These are phyloP conservation scores for Colletotrichum gigasporum DNA, from an alignment of 2,329 filamentous ascomycete genomes.

Conservation along the genomic window DNA sequence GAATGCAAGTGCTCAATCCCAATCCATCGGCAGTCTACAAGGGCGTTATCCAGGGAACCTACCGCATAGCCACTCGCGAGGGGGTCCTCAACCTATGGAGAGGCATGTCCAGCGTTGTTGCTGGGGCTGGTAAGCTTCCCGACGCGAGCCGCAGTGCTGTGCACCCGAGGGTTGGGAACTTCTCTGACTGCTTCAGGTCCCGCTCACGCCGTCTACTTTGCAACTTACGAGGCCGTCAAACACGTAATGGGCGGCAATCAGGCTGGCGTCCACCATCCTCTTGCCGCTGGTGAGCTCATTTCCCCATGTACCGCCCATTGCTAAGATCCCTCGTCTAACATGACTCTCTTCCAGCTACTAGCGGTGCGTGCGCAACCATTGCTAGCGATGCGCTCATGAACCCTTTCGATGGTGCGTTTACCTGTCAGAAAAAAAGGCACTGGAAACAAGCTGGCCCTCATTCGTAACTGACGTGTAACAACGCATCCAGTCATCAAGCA, in stretches of 20 bases:
- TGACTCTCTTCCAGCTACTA: conserved; percentile 70
- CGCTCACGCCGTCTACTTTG: conserved; percentile 97
- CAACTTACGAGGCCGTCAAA: conserved; percentile 97
- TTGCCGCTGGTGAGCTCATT: conserved; percentile 81
- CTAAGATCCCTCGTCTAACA: neutral
- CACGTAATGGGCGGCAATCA: conserved; percentile 94
- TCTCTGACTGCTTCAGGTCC: conserved; percentile 70
- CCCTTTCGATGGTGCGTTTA: conserved; percentile 91
- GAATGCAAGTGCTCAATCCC: conserved; percentile 96
- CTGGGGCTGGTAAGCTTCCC: conserved; percentile 81
- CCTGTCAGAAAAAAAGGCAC: too few species aligned
- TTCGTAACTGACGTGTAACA: conserved; percentile 7
- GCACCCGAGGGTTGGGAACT: neutral
- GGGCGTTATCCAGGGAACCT: conserved; percentile 90
- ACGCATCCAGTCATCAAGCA: conserved; percentile 87
- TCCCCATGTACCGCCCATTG: neutral
- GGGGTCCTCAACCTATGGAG: conserved; percentile 93
- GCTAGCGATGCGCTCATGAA: conserved; percentile 99
- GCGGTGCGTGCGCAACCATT: conserved; percentile 94
- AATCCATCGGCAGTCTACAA: conserved; percentile 83
- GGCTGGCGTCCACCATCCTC: conserved; percentile 85
- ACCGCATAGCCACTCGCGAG: conserved; percentile 90
- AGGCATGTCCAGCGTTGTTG: conserved; percentile 94
- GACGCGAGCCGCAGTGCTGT: neutral
- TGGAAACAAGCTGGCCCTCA: too few species aligned